Evolutionary conservation across 129 eudicot species (phyloP).

Genomic region (Mikania micrantha): DNA sequence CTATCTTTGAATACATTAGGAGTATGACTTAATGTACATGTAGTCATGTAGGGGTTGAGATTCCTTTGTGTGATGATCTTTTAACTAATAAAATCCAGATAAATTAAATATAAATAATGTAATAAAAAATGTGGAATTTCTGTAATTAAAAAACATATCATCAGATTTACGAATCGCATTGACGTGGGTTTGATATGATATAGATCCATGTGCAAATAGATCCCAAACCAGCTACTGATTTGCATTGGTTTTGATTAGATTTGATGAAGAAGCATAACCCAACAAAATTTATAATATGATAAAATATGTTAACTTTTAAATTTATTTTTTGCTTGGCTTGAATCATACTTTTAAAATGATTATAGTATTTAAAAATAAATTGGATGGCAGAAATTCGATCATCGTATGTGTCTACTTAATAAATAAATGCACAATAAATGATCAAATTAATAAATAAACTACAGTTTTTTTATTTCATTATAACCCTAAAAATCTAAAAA

Average conservation of each 20-base stretch:
- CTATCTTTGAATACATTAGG: constrained; percentile 6
- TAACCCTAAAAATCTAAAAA: too few relatives aligned
- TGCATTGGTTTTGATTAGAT: constrained; percentile 28
- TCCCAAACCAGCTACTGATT: constrained; percentile 36
- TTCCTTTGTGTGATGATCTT: constrained; percentile 22
- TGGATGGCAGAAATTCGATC: background rate
- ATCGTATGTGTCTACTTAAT: background rate
- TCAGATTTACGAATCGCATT: constrained; percentile 31
- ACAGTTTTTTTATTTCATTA: too few relatives aligned
- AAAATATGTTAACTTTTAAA: background rate
- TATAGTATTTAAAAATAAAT: background rate
- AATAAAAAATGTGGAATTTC: constrained; percentile 6
- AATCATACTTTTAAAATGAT: background rate
- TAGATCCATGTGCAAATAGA: constrained; percentile 36
- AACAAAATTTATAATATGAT: background rate
- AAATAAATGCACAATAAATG: too few relatives aligned
- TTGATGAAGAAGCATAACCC: constrained; percentile 12
- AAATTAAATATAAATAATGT: background rate
- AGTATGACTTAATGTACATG: constrained; percentile 6
- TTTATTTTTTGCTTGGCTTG: background rate
- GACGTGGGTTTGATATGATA: constrained; percentile 37
- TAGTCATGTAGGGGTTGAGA: constrained; percentile 21
- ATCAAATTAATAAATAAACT: too few relatives aligned
- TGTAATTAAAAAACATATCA: constrained; percentile 31
- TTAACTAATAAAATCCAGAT: constrained; percentile 10